phyloP scores from a whole-genome alignment of 495 filamentous ascomycete genomes.

The Cercophora scortea region DNA sequence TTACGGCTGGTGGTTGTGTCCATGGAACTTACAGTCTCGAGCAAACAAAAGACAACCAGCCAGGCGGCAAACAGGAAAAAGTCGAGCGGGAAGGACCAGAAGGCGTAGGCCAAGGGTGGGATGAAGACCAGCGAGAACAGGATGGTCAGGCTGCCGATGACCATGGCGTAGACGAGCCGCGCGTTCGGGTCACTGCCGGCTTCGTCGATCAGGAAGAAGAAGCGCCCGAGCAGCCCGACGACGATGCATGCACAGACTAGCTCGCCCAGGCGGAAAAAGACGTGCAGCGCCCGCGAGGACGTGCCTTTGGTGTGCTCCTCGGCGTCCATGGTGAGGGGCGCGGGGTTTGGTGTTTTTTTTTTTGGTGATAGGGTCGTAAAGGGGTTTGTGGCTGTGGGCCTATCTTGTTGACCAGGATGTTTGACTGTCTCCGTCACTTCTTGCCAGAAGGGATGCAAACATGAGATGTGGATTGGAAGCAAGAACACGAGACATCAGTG shows the following conservation, averaged over 20 bases:
- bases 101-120: conserved; percentile 7
- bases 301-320: background rate
- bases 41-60: conserved; percentile 10
- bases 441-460: no score
- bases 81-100: conserved; percentile 13
- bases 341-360: no score
- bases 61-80: conserved; percentile 12
- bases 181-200: conserved; percentile 7
- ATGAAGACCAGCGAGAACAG: conserved; percentile 10
- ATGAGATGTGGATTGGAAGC: no score
- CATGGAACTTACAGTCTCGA: conserved; percentile 11
- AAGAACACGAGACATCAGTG: no score
- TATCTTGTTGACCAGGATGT: no score
- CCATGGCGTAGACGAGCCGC: conserved; percentile 9
- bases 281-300: background rate
- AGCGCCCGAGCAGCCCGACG: background rate
- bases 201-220: conserved; percentile 2
- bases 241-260: background rate
- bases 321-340: no score
- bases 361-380: no score
- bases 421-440: no score
- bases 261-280: background rate
- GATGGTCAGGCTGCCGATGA: conserved; percentile 11
- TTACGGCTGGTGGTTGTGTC: background rate
- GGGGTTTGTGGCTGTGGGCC: no score